Percentiles rank a stretch among this genome's conserved stretches.
Evolutionary conservation across 169 alveolate species (phyloP).

Genomic region (Plasmodium relictum): DNA sequence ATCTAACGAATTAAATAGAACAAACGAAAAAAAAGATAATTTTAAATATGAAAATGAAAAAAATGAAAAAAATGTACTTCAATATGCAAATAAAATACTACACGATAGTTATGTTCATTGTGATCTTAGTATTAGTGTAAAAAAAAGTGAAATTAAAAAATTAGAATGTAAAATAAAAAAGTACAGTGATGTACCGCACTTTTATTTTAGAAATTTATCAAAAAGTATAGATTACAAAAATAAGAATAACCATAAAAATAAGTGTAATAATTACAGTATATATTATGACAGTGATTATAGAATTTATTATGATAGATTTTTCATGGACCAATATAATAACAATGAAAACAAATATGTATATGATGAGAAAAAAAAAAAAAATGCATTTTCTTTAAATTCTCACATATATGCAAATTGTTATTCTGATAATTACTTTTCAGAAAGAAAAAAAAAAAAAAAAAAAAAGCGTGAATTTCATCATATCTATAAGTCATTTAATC

Average conservation of each 20-base stretch:
- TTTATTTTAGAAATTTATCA: conserved; percentile 39
- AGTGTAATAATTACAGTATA: conserved; percentile 1
- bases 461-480: conserved; percentile 7
- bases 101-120: conserved; percentile 16
- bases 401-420: conserved; percentile 12
- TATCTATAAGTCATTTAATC: conserved; percentile 10
- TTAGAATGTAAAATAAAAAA: conserved; percentile 32
- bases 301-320: conserved; percentile 6
- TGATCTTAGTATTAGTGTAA: conserved; percentile 23
- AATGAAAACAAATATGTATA: conserved; percentile 7
- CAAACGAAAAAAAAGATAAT: conserved; percentile 20
- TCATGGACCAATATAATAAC: conserved; percentile 1
- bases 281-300: conserved; percentile 24
- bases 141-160: conserved; percentile 40
- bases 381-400: conserved; percentile 6
- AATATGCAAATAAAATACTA: conserved; percentile 43
- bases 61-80: conserved; percentile 40
- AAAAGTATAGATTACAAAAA: conserved; percentile 25
- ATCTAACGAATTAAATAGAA: conserved; percentile 52
- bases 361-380: conserved; percentile 17
- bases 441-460: conserved; percentile 23
- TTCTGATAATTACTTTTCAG: conserved; percentile 75
- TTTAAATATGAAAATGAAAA: conserved; percentile 14
- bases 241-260: conserved; percentile 10
- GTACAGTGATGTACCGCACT: conserved; percentile 37